Evolutionary conservation across 306 rosid species (phyloP), one percentile per base, ranked within the genome.

Genomic region (Malus sieversii): DNA sequence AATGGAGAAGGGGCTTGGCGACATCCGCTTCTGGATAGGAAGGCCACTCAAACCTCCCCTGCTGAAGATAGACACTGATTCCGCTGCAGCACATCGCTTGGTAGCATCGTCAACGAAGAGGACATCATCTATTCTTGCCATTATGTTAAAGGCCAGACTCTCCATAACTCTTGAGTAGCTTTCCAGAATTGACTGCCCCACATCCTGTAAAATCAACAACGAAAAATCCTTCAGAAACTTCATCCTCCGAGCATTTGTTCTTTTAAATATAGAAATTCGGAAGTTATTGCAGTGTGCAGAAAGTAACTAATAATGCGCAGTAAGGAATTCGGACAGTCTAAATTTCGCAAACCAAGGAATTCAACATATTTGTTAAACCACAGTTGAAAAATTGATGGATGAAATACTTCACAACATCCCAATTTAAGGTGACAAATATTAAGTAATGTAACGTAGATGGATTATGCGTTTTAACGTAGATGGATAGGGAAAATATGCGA

Each of bases 131-230:
- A 94, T 91, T 77, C 98, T 85, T 52, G 98, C 97, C 93, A 88
- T 91, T 70, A 94, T 88, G 89, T 94, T 94, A 35, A 94, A 94
- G 10, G 98, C 98, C 80, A 94, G 85, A 83, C 98, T 94, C 88
- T 94, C 98, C 87, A 80, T 91, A 72, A 94, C 98, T 86, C 98
- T 90, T 6, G 98, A 94, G 87, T 94, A 94, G 82, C 98, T 94
- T 84, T 94, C 98, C 8, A 94, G 97, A 82, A 94, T 94, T 40
- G 98, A 88, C 78, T 94, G 97, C 75, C 97, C 98, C 22, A 94
- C 97, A 73, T 94, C 98, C 98, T 94, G 92, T 88, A 84, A 75
- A 67, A 30, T 83, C 73, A 58, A 78, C 25, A 27, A 53, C 70
- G 5, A 65, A 63, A 63, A 69, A 61, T 32, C 27, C n/a, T 14